Evolutionary conservation across 805 yeast species (phyloP), one percentile per base, ranked within the genome.

Genomic region (Cyberlindnera maclurae): DNA sequence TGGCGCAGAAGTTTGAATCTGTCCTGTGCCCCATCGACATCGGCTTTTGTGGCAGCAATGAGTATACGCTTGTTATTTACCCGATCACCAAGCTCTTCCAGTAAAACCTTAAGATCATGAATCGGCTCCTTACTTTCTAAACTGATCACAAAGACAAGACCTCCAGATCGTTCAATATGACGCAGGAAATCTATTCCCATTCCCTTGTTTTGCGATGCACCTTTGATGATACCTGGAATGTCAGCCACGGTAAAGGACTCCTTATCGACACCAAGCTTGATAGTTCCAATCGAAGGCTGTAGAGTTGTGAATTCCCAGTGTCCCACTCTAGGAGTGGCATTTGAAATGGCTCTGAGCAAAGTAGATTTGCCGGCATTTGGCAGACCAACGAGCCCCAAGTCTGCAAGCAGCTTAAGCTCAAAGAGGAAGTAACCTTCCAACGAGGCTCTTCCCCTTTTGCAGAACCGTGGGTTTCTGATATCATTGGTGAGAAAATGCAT

Each of bases 311-410:
- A 93, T 53, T 83, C 94, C 96, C 97, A 93, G 59, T 88, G 95
- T 0, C 97, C 98, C 12, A 93, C 84, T 40, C 85, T 68, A 1
- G 98, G 97, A 40, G 80, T 70, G 0, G 98, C 97, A 39, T 78
- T 76, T 0, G 96, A 85, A 12, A 93, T 86, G 9, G 94, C 88
- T 39, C 94, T 67, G 33, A 93, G 62, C 24, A 93, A 67, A 0
- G 97, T 87, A 3, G 96, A 86, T 57, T 93, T 93, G 1, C 98
- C 98, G 4, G 97, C 96, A 60, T 93, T 93, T 1, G 98, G 98
- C 15, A 93, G 66, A 0, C 98, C 98, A 16, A 93, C 96, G 5
- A 93, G 65, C 0, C 97, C 98, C 41, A 90, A 63, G 59, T 93
- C 97, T 0, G 98, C 98, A 40, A 93, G 69, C 29, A 88, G 68